Base-by-base conservation (phyloP, 768 basidiomycete species). In the Collybia sordida region DNA sequence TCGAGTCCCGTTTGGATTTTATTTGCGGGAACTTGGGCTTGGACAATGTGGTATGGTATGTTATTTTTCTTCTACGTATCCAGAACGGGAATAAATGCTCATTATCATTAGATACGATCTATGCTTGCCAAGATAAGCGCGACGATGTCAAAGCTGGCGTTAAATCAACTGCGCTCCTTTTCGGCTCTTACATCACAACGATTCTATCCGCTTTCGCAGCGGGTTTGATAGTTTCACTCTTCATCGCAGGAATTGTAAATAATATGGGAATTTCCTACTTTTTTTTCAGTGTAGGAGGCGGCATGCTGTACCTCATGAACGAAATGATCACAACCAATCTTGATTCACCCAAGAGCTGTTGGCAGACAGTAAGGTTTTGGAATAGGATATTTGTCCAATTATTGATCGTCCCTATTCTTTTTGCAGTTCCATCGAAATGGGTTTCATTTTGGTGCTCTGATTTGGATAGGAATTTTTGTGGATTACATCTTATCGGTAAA, bases 101-200 rank as follows among this genome's bases (percentile, higher is more conserved):
- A 25, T 21, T n/a, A 34, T 1, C 18, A 40, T 42, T n/a, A 57
- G 68, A 86, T 60, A 81, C 82, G 0, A 81, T 84, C 55, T 86
- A 86, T 58, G 83, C 82, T 2, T 81, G 81, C 56, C 71, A 68
- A 47, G 84, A 86, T 62, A 80, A 80, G 50, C 63, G 66, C 25
- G 84, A 85, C 66, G 84, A 85, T 57, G 63, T 78, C 2, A 54
- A 56, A 18, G 57, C 57, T 18, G 57, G 57, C 8, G 54, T 59
- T 5, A 59, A 59, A 45, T 56, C 55, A n/a, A 53, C 52, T 17
- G 54, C 57, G 15, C 24, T 59, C 8, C 17, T 55, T 19, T 59
- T 59, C 38, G 57, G 54, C 19, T 41, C 40, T 17, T 45, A 39
- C 22, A 55, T 59, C 45, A 55, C 49, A 28, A 52, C 57, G 14